Percentiles rank a stretch among this genome's conserved stretches.
Evolutionary conservation across 495 filamentous ascomycete genomes (phyloP).

Genomic region (Aspergillus sclerotiicarbonarius): DNA sequence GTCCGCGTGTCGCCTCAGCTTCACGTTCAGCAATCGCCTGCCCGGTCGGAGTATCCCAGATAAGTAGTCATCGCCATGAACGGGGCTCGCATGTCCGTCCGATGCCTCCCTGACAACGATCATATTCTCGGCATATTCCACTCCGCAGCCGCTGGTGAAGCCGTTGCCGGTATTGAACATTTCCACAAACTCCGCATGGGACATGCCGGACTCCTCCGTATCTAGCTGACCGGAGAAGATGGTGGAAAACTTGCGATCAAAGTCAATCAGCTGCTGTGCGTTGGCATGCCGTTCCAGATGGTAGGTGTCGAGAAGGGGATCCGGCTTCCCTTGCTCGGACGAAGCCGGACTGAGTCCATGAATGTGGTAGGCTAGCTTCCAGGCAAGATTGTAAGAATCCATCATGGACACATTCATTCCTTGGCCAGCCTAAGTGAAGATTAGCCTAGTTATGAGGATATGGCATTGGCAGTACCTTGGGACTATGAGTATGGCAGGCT

Average conservation of each 20-base stretch:
- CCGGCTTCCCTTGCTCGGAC: slow-evolving; percentile 17
- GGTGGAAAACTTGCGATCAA: slow-evolving; percentile 58
- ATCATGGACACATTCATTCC: slow-evolving; percentile 87
- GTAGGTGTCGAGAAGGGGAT: slow-evolving; percentile 65
- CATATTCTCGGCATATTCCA: slow-evolving; percentile 40
- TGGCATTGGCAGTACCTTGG: slow-evolving; percentile 6
- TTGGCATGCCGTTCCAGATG: slow-evolving; percentile 62
- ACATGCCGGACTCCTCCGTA: slow-evolving; percentile 29
- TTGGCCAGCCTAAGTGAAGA: slow-evolving; percentile 57
- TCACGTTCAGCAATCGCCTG: slow-evolving; percentile 33
- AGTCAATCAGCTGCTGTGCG: slow-evolving; percentile 68
- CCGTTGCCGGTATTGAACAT: slow-evolving; percentile 38
- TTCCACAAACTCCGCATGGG: slow-evolving; percentile 49
- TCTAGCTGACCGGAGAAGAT: slow-evolving; percentile 46
- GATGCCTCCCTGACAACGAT: slow-evolving; percentile 23
- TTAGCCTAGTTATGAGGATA: background rate
- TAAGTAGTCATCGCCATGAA: slow-evolving; percentile 37
- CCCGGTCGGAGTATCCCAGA: slow-evolving; percentile 38
- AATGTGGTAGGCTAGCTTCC: slow-evolving; percentile 74
- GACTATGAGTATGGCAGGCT: slow-evolving; percentile 20
- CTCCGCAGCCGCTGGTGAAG: slow-evolving; percentile 44
- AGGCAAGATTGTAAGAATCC: slow-evolving; percentile 76
- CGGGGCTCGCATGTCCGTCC: slow-evolving; percentile 18
- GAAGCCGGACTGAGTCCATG: slow-evolving; percentile 48
- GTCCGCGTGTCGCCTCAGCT: slow-evolving; percentile 42